Base-by-base conservation (phyloP, 2,329 filamentous ascomycete genomes). In the Nemania serpens region DNA sequence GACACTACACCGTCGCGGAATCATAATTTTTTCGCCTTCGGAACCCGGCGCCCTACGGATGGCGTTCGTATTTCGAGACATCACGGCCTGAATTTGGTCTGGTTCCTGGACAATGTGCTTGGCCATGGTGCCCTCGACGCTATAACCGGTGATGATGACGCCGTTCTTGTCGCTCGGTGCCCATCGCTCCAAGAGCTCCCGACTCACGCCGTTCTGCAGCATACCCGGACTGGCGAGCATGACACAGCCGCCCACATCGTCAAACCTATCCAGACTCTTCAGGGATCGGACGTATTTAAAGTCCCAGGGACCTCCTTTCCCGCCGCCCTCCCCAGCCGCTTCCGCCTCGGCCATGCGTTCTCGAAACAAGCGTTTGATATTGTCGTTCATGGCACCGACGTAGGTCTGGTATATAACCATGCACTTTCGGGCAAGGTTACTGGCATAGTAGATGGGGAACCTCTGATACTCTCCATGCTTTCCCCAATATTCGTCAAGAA, bases 381-480 rank as follows among this genome's bases (percentile, higher is more conserved):
- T 98, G 72, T 98, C 94, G 74, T 99, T 99, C 95, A 99, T 99
- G 57, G 93, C 93, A 50, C 93, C 92, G 50, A 98, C 92, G 71
- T 98, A 99, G 1, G 95, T 99, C 75, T 98, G 95, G 74, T 99
- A 99, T 3, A 98, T 93, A 33, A 97, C 86, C 95, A 99, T 99
- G 78, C 95, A 99, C 76, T 97, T 95, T 64, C 94, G 84, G 1
- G 95, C 95, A 43, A 98, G 85, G 70, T 96, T 97, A 70, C 91
- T 95, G 56, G 96, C 96, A 75, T 98, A 99, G 79, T 98, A 99
- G 64, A 99, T 98, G 5, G 95, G 95, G 37, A 91, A 89, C 67
- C 91, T 93, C 66, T 97, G 93, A 67, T 89, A 92, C 69, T 97
- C 93, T 0, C 87, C 79, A 71, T 99, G 94, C 58, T 93, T 91